Conservation (phyloP, 176 grass and related monocot genomes). For the Ensete ventricosum region DNA sequence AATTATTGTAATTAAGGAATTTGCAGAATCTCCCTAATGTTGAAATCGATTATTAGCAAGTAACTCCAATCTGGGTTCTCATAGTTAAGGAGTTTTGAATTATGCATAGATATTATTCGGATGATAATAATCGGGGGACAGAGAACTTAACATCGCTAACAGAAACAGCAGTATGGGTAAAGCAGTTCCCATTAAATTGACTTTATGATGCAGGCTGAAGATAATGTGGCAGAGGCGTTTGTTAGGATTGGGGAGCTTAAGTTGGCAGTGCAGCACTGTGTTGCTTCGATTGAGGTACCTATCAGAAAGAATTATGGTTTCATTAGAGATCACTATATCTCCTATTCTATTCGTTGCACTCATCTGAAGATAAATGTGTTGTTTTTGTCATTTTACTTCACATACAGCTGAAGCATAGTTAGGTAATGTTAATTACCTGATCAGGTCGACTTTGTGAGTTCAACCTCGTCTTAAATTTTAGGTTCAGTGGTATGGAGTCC, state of each 20-base stretch:
- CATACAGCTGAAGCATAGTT: background rate
- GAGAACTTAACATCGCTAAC: background rate
- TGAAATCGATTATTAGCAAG: too few species aligned
- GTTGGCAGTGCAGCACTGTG: constrained; percentile 53
- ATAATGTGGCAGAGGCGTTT: constrained; percentile 60
- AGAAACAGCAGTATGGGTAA: background rate
- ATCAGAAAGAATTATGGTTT: background rate
- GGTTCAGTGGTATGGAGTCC: background rate
- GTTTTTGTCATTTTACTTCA: too few species aligned
- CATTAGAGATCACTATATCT: background rate
- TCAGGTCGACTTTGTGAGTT: too few species aligned
- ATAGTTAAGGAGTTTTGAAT: background rate
- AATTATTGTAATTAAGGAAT: background rate
- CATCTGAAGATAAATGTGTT: background rate
- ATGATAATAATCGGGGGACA: background rate
- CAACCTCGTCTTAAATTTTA: too few species aligned
- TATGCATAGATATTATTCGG: background rate
- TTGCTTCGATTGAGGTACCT: constrained; percentile 66
- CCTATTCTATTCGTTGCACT: background rate
- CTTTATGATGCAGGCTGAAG: constrained; percentile 46
- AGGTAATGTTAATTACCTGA: background rate
- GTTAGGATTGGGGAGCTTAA: constrained; percentile 50
- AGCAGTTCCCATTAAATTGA: constrained; percentile 8
- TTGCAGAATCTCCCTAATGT: background rate
- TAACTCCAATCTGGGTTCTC: background rate